Base-by-base conservation (phyloP, 306 rosid genomes). In the Lathyrus aphaca region DNA sequence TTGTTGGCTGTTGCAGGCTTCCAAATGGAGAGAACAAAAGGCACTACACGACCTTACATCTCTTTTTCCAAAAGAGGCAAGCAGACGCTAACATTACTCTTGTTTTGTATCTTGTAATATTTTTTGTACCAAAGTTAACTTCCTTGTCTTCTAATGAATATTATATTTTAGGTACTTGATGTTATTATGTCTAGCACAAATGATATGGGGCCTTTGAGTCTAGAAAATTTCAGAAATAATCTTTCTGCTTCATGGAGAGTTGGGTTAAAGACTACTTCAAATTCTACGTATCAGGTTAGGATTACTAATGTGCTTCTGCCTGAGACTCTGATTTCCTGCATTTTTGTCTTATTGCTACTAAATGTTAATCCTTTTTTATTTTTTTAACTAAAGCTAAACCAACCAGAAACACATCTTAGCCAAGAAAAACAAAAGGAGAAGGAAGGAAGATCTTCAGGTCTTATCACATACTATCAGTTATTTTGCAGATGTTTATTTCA, bases 161-260 rank as follows among this genome's bases (percentile, higher is more conserved):
- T 61, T 72, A 60, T 72, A 55, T 80, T 57, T 71, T 80, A 95
- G 99, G 92, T 86, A 56, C 82, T 95, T 57, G 95, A 91, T 74
- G 85, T 89, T 72, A 87, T 95, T 68, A 68, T 79, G 46, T 83
- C 96, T 61, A 79, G 89, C 76, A 86, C 95, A 72, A 81, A 74
- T 81, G 96, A 91, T 72, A 65, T 74, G 82, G 99, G 99, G 53
- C 92, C 96, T 71, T 74, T 89, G 79, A 87, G 92, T 83, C 92
- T 95, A 51, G 92, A 91, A 71, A 77, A 68, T 71, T 91, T 91
- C 68, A 84, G 85, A 56, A 86, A 77, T 44, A 91, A 89, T 66
- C 69, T 91, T 73, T 91, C 95, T 32, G 89, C 87, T 69, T 95
- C 99, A 11, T 91, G 96, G 99, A 85, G 80, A 77, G 71, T 82